Evolutionary conservation across 352 stramenopile species (phyloP), one percentile per base, ranked within the genome.

Genomic region (Globisporangium middletonii): DNA sequence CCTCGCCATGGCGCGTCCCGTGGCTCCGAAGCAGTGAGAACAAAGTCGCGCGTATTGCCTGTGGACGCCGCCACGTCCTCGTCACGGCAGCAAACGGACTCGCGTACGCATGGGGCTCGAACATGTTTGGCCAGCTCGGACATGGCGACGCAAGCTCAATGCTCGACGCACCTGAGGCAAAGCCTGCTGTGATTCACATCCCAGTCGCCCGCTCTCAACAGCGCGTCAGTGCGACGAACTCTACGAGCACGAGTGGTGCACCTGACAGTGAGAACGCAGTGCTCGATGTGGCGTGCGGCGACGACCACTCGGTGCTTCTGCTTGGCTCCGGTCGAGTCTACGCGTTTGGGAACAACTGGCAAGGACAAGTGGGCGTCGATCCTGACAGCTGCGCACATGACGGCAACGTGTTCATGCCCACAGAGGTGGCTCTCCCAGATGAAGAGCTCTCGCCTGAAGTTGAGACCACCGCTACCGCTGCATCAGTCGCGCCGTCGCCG

Each of bases 361-460:
- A 83, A 8, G 85, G 83, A 0, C 83, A 95, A 50, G 71, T 95
- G 6, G 85, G 77, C 0, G 55, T 88, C n/a, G 63, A 84, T 4
- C 67, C 68, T 4, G 49, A 55, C 4, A 58, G 59, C 1, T n/a
- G 59, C 1, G 19, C 15, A 23, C 19, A 53, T 16, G 43, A 28
- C 16, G 55, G 61, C 1, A 64, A 49, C 1, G 42, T 64, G 11
- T 51, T 43, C 26, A 43, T 50, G 23, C 56, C 60, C 3, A 47
- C 23, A 1, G 23, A 30, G 2, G 30, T 66, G 12, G 3, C 26
- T 4, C 26, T 64, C 11, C 49, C 56, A 19, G 23, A n/a, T 52
- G 26, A 16, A 23, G 28, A 47, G 37, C 46, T 38, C 33, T 38
- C 33, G 9, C 33, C 33, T 12, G 33, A 9, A 38, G 7, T 9